Percentiles rank a stretch among this genome's conserved stretches.
Evolutionary conservation across 2,329 filamentous ascomycete species (phyloP).

Genomic region (Penicillium sp.): DNA sequence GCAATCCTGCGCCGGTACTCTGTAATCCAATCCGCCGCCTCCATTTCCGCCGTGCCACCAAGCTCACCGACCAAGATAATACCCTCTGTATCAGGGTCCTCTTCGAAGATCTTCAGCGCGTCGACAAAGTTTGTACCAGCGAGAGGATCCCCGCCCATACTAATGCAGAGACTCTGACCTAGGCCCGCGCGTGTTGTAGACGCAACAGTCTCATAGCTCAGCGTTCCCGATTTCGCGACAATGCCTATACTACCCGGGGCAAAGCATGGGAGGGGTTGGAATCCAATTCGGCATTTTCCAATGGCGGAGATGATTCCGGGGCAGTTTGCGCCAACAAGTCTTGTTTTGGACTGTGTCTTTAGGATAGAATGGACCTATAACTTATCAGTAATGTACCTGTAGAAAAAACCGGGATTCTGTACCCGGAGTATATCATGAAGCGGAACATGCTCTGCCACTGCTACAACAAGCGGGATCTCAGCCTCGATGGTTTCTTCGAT

Average conservation of each 20-base stretch:
- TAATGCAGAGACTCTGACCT: constrained; percentile 77
- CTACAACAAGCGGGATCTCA: constrained; percentile 76
- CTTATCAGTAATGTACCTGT: constrained; percentile 12
- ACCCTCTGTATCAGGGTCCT: constrained; percentile 70
- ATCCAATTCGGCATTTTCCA: constrained; percentile 73
- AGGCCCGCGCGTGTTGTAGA: constrained; percentile 74
- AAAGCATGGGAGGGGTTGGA: constrained; percentile 77
- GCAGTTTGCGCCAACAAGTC: constrained; percentile 80
- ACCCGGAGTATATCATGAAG: constrained; percentile 77
- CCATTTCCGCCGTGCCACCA: constrained; percentile 70
- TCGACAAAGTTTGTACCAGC: constrained; percentile 77
- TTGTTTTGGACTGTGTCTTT: constrained; percentile 70
- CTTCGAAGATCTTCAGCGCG: constrained; percentile 67
- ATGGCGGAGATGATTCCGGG: constrained; percentile 79
- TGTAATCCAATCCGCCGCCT: constrained; percentile 74
- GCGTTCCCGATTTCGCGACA: constrained; percentile 78
- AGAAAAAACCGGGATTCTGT: constrained; percentile 27
- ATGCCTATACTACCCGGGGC: constrained; percentile 72
- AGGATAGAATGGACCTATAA: constrained; percentile 70
- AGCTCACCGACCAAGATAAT: constrained; percentile 76
- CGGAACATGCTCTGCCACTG: constrained; percentile 80
- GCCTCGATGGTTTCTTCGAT: constrained; percentile 82
- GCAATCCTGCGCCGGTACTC: constrained; percentile 63
- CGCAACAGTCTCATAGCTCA: constrained; percentile 80
- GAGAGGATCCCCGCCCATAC: constrained; percentile 76